phyloP scores from a whole-genome alignment of 2,329 filamentous ascomycete species.

The Cytospora piceicola region DNA sequence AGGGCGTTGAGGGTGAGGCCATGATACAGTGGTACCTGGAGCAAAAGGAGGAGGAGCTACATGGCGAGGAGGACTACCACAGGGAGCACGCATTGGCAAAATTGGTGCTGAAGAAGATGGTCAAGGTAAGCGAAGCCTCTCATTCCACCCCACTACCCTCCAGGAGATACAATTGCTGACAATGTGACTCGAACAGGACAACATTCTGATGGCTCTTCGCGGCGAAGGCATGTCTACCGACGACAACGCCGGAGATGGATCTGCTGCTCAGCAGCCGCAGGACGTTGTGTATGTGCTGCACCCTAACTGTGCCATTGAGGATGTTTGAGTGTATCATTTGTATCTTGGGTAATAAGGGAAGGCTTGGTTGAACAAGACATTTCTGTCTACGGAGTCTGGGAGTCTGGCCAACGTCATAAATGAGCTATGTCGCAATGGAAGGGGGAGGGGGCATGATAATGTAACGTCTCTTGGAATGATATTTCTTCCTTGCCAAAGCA shows the following conservation, averaged over 20 bases:
- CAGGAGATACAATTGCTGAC: constrained; percentile 36
- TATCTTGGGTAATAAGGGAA: neutral
- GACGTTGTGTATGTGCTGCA: constrained; percentile 84
- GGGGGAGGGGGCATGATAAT: constrained; percentile 21
- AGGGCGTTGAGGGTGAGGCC: constrained; percentile 83
- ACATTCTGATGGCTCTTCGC: constrained; percentile 82
- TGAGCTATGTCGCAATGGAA: constrained; percentile 8
- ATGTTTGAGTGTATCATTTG: constrained; percentile 43
- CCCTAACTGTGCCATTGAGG: constrained; percentile 88
- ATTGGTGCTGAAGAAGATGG: constrained; percentile 94
- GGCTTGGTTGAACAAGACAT: neutral
- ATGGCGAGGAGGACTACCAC: constrained; percentile 80
- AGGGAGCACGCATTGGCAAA: constrained; percentile 71
- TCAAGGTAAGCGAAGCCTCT: constrained; percentile 69
- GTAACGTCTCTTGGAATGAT: neutral
- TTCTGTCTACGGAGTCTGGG: constrained; percentile 15
- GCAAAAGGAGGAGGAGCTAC: constrained; percentile 81
- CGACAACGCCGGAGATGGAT: constrained; percentile 47
- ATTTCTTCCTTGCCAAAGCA: neutral
- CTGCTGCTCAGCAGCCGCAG: constrained; percentile 47
- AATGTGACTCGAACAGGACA: constrained; percentile 62
- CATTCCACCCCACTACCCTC: neutral
- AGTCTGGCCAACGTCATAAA: constrained; percentile 14
- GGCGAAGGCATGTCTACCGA: constrained; percentile 61
- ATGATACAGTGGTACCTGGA: constrained; percentile 91